Base-by-base conservation (phyloP, 768 basidiomycete species). In the Suillus subalutaceus region DNA sequence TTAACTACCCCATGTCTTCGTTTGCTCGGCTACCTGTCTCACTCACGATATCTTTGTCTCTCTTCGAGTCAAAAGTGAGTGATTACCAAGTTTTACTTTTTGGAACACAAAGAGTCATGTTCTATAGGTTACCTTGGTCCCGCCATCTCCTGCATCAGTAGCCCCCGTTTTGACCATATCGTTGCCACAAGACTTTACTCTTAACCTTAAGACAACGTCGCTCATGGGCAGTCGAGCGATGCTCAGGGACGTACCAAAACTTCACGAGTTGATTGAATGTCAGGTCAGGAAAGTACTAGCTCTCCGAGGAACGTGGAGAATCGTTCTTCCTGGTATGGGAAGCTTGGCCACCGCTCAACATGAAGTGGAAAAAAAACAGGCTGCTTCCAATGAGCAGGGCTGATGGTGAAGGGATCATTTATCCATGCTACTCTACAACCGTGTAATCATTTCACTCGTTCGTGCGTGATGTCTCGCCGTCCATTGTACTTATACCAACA, bases 181-280 rank as follows among this genome's bases (percentile, higher is more conserved):
- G 38, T 85, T 99, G 26, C 87, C 92, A 32, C 91, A 94, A 2
- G 89, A 93, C 72, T 97, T 99, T 72, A 88, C 88, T 18, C 88
- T 99, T 23, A 88, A 92, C 71, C 83, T 99, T 52, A 88, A 90
- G 60, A 96, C 94, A 13, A 94, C 90, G 8, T 98, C 96, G 35
- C 85, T 98, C 5, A 90, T 99, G 82, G 97, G 97, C 23, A 96
- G 93, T 69, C 89, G 97, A 55, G 96, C 97, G n/a, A 97, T 98
- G 79, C 84, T 99, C 1, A 95, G 94, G 66, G 96, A 99, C 73
- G 93, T 99, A 1, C 97, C 97, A 32, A 99, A 99, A 77, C 82
- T 99, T 18, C 96, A 99, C 70, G 96, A 99, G 75, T 84, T 99
- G 61, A 94, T 99, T 61, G 86, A 93, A 68, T 86, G 90, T 69